A percentile compares a stretch with the other conserved stretches of the same genome.
Conservation (phyloP, 805 yeast genomes). For the Myxozyma monticola region DNA sequence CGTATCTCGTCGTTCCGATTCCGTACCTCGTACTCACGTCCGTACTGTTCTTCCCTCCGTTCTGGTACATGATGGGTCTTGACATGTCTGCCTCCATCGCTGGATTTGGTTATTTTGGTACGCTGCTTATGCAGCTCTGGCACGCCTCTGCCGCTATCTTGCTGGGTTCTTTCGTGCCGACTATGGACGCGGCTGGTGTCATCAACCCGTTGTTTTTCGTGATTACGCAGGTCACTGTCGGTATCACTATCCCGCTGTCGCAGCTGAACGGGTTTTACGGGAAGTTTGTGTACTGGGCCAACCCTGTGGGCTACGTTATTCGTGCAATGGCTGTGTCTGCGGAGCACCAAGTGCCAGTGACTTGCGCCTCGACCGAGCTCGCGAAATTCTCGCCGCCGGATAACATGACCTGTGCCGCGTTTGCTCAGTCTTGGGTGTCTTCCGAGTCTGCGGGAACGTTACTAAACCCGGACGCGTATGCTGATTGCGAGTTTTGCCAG, state of each 20-base stretch:
- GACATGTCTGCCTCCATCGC: slow-evolving; percentile 52
- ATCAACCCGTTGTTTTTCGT: slow-evolving; percentile 58
- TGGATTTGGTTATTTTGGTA: slow-evolving; percentile 46
- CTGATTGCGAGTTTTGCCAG: slow-evolving; percentile 61
- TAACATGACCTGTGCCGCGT: slow-evolving; percentile 46
- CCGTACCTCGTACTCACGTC: slow-evolving; percentile 62
- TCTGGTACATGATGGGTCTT: slow-evolving; percentile 73
- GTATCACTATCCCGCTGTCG: slow-evolving; percentile 62
- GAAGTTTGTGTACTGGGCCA: slow-evolving; percentile 68
- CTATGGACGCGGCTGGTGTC: slow-evolving; percentile 51
- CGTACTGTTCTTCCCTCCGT: slow-evolving; percentile 57
- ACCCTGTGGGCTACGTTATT: slow-evolving; percentile 69
- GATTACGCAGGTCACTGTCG: slow-evolving; percentile 70
- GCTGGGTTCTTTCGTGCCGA: slow-evolving; percentile 41
- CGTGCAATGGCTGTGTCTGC: slow-evolving; percentile 56
- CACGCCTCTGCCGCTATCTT: slow-evolving; percentile 46
- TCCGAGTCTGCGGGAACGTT: slow-evolving; percentile 51
- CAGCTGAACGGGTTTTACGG: slow-evolving; percentile 70
- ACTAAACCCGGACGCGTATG: slow-evolving; percentile 46
- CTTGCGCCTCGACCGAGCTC: slow-evolving; percentile 52
- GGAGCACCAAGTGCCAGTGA: slow-evolving; percentile 51
- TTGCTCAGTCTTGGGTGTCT: slow-evolving; percentile 54
- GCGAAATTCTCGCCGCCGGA: slow-evolving; percentile 52
- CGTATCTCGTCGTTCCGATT: slow-evolving; percentile 57
- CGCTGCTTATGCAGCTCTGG: slow-evolving; percentile 34